phyloP scores from a whole-genome alignment of 345 rosid genomes.

The Lepidium sativum region DNA sequence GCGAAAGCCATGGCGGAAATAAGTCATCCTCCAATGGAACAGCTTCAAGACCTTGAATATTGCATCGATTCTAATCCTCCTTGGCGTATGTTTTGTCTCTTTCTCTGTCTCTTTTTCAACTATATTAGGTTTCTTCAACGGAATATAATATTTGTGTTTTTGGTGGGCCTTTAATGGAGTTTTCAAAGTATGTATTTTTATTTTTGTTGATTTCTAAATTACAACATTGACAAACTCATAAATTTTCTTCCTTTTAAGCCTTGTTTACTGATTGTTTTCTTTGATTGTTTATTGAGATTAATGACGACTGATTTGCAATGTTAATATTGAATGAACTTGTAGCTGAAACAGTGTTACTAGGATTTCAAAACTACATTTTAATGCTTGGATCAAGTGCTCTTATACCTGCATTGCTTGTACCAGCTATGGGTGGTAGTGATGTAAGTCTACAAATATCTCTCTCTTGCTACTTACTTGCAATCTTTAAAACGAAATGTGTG shows the following conservation, averaged over 20 bases:
- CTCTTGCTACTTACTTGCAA: not conserved
- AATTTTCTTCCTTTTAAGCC: too few relatives aligned
- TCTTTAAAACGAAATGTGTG: too few relatives aligned
- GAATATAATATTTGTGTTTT: not conserved
- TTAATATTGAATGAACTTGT: slow-evolving; percentile 7
- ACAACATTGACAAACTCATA: too few relatives aligned
- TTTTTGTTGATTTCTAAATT: too few relatives aligned
- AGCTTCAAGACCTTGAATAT: slow-evolving; percentile 93
- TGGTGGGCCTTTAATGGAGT: not conserved
- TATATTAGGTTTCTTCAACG: too few relatives aligned
- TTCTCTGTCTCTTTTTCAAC: not conserved
- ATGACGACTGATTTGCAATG: too few relatives aligned
- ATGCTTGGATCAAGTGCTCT: slow-evolving; percentile 88
- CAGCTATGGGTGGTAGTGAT: slow-evolving; percentile 75
- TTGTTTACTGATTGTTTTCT: too few relatives aligned
- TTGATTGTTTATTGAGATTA: too few relatives aligned
- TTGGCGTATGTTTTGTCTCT: slow-evolving; percentile 64
- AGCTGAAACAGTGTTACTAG: slow-evolving; percentile 75
- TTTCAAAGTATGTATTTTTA: not conserved
- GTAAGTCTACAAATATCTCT: slow-evolving; percentile 35
- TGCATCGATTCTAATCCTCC: slow-evolving; percentile 99
- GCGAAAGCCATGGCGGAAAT: slow-evolving; percentile 47
- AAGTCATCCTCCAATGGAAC: slow-evolving; percentile 81
- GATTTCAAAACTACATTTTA: slow-evolving; percentile 90
- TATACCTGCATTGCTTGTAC: slow-evolving; percentile 76